Conservation (phyloP, 805 yeast genomes). For the Jamesozyma piceae region DNA sequence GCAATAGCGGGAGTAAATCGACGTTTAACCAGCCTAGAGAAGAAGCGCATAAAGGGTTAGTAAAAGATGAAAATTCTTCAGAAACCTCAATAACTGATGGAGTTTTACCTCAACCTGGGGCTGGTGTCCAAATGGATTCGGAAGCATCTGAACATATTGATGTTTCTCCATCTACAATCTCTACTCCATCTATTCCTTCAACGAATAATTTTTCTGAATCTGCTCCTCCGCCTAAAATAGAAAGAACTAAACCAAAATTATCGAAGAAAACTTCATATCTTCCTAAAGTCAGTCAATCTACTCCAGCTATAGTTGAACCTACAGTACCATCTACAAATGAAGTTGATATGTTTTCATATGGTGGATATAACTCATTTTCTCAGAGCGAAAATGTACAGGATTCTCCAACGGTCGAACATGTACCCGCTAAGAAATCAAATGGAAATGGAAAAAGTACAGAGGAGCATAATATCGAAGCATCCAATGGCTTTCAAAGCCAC, state of each 20-base stretch:
- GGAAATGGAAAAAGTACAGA: neutral
- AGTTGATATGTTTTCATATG: conserved; percentile 2
- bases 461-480: neutral
- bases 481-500: neutral
- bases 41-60: neutral
- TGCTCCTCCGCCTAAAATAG: conserved; percentile 3
- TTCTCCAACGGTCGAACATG: neutral
- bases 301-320: neutral
- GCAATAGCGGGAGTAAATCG: neutral
- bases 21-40: neutral
- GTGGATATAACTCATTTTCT: conserved; percentile 3
- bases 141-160: neutral
- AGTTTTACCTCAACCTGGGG: neutral
- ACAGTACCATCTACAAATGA: neutral
- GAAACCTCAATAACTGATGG: neutral
- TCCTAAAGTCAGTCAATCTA: conserved; percentile 1
- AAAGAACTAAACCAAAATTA: conserved; percentile 1
- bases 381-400: neutral
- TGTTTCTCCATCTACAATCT: conserved; percentile 1
- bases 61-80: neutral
- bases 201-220: neutral
- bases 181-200: too few relatives aligned
- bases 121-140: neutral
- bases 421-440: neutral
- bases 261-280: conserved; percentile 7